phyloP scores from a whole-genome alignment of 2,329 filamentous ascomycete species.

The Cercospora sojina region DNA sequence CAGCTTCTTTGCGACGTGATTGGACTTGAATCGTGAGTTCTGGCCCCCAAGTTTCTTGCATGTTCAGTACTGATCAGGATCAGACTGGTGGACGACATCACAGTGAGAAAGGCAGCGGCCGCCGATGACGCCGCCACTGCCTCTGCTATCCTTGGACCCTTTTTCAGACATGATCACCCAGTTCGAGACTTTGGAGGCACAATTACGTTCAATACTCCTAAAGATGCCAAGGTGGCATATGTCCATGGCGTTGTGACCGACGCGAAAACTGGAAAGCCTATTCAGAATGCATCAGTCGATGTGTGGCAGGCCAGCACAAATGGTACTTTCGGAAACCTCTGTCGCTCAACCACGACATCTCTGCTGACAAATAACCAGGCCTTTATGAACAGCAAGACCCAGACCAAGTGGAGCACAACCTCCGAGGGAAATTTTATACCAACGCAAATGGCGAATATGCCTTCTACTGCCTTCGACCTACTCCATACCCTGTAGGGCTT shows the following conservation, averaged over 20 bases:
- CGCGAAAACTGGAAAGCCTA: slow-evolving; percentile 61
- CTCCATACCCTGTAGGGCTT: slow-evolving; percentile 22
- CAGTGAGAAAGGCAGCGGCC: slow-evolving; percentile 61
- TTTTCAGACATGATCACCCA: slow-evolving; percentile 75
- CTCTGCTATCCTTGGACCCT: slow-evolving; percentile 79
- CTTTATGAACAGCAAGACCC: slow-evolving; percentile 69
- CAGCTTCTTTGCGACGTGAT: slow-evolving; percentile 60
- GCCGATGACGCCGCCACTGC: slow-evolving; percentile 58
- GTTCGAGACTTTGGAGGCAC: slow-evolving; percentile 66
- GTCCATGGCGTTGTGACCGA: slow-evolving; percentile 64
- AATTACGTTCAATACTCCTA: slow-evolving; percentile 56
- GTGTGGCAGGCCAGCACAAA: slow-evolving; percentile 81
- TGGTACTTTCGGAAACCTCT: slow-evolving; percentile 17
- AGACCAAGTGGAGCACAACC: slow-evolving; percentile 68
- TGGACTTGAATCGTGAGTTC: slow-evolving; percentile 50
- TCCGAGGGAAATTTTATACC: slow-evolving; percentile 70
- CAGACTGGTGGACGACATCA: slow-evolving; percentile 72
- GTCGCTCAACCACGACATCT: neutral
- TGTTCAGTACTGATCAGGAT: slow-evolving; percentile 53
- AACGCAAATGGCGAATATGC: slow-evolving; percentile 42
- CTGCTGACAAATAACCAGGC: slow-evolving; percentile 35
- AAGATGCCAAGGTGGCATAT: slow-evolving; percentile 56
- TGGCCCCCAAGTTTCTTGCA: slow-evolving; percentile 53
- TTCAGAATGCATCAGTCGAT: slow-evolving; percentile 67
- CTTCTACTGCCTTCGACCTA: slow-evolving; percentile 30